Evolutionary conservation across 2,329 filamentous ascomycete genomes (phyloP).

Genomic region (Geosmithia flava): DNA sequence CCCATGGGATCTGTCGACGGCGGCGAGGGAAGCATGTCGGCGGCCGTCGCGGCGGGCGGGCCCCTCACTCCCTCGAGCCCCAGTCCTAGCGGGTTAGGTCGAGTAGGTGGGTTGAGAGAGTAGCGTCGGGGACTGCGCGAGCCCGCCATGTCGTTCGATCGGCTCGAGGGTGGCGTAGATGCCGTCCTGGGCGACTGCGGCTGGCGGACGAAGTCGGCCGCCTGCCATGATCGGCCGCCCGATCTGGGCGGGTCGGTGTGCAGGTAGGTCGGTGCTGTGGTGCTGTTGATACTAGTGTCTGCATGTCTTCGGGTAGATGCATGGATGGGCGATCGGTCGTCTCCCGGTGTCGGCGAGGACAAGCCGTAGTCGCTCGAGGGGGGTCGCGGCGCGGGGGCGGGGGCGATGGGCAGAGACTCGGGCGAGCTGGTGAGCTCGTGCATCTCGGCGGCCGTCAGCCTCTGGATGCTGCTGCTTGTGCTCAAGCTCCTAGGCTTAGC

Average conservation of each 20-base stretch:
- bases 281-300: no score
- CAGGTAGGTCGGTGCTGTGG: neutral
- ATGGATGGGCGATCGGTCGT: neutral
- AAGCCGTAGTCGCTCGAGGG: slow-evolving; percentile 14
- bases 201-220: slow-evolving; percentile 12
- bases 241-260: neutral
- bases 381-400: slow-evolving; percentile 21
- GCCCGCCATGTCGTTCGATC: slow-evolving; percentile 18
- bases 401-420: slow-evolving; percentile 44
- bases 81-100: slow-evolving; percentile 32
- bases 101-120: slow-evolving; percentile 32
- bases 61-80: slow-evolving; percentile 14
- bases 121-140: slow-evolving; percentile 29
- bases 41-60: slow-evolving; percentile 1
- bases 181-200: slow-evolving; percentile 23
- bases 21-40: slow-evolving; percentile 10
- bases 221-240: neutral
- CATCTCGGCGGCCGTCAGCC: slow-evolving; percentile 46
- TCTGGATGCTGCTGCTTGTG: slow-evolving; percentile 26
- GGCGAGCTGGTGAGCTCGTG: slow-evolving; percentile 43
- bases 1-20: slow-evolving; percentile 7
- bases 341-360: neutral
- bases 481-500: slow-evolving; percentile 8
- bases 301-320: no score
- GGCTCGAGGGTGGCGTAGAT: slow-evolving; percentile 38